Conservation (phyloP, 2,329 filamentous ascomycete species). For the Cladophialophora psammophila region DNA sequence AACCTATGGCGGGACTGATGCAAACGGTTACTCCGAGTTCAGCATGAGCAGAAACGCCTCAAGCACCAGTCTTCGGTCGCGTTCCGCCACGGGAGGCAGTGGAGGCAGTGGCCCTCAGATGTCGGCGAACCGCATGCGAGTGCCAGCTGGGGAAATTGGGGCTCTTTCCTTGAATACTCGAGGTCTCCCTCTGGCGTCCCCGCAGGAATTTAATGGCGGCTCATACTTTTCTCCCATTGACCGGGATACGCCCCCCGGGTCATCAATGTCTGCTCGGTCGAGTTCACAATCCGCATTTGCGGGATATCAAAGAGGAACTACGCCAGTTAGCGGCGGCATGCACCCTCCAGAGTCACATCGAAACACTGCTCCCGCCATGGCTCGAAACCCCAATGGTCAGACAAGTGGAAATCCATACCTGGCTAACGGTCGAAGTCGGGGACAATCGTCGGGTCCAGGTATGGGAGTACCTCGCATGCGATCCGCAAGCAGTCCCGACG, state of each 20-base stretch:
- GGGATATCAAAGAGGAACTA: constrained; percentile 77
- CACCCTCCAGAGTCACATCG: constrained; percentile 75
- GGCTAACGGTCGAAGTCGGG: constrained; percentile 58
- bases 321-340: constrained; percentile 64
- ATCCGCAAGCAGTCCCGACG: constrained; percentile 95
- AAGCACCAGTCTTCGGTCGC: constrained; percentile 74
- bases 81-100: constrained; percentile 74
- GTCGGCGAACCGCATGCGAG: constrained; percentile 35
- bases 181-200: constrained; percentile 58
- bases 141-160: constrained; percentile 30
- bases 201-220: constrained; percentile 69
- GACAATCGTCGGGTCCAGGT: constrained; percentile 23
- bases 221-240: constrained; percentile 96
- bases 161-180: constrained; percentile 38
- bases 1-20: constrained; percentile 44
- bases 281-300: constrained; percentile 70
- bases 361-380: constrained; percentile 87
- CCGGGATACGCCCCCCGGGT: constrained; percentile 50
- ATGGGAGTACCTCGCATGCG: constrained; percentile 67
- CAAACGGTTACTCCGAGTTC: constrained; percentile 56
- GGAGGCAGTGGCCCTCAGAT: constrained; percentile 42
- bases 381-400: constrained; percentile 72
- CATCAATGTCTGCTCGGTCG: constrained; percentile 62
- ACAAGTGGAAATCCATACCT: constrained; percentile 69
- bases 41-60: constrained; percentile 72